Evolutionary conservation across 2,329 filamentous ascomycete species (phyloP).

Genomic region (Passalora sequoiae): DNA sequence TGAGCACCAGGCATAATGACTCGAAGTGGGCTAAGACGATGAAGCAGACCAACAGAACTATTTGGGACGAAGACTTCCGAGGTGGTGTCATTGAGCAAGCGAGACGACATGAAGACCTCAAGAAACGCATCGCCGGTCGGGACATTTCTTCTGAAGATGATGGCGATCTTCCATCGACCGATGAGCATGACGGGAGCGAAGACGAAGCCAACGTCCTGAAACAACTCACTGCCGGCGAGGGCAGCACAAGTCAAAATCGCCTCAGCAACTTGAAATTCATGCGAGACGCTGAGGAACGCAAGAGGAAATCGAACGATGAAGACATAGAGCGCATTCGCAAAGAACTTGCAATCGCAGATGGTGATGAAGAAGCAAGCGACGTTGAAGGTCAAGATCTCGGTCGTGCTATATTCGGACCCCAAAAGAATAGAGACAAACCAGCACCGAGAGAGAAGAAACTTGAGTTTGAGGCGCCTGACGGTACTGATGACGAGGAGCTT

Average conservation of each 20-base stretch:
- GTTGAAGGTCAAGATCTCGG: constrained; percentile 57
- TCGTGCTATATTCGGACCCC: constrained; percentile 64
- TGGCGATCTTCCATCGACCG: constrained; percentile 49
- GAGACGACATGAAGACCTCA: constrained; percentile 73
- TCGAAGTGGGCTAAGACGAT: constrained; percentile 89
- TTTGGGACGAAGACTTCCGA: constrained; percentile 84
- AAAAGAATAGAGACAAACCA: constrained; percentile 35
- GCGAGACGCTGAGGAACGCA: constrained; percentile 76
- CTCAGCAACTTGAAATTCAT: constrained; percentile 90
- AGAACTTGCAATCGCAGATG: constrained; percentile 62
- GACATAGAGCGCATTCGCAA: constrained; percentile 54
- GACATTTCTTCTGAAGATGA: constrained; percentile 46
- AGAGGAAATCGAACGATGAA: constrained; percentile 75
- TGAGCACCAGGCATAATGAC: constrained; percentile 78
- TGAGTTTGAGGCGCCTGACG: constrained; percentile 58
- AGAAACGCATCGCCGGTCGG: constrained; percentile 71
- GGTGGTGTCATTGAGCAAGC: constrained; percentile 75
- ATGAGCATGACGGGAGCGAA: constrained; percentile 53
- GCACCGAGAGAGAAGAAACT: constrained; percentile 35
- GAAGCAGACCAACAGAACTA: constrained; percentile 70
- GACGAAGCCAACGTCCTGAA: constrained; percentile 24
- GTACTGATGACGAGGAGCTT: constrained; percentile 43
- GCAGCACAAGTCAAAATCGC: constrained; percentile 45
- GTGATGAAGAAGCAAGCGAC: constrained; percentile 52
- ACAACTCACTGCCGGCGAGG: background rate